Base-by-base conservation (phyloP, 768 basidiomycete species). In the Cystobasidium onofrii region DNA sequence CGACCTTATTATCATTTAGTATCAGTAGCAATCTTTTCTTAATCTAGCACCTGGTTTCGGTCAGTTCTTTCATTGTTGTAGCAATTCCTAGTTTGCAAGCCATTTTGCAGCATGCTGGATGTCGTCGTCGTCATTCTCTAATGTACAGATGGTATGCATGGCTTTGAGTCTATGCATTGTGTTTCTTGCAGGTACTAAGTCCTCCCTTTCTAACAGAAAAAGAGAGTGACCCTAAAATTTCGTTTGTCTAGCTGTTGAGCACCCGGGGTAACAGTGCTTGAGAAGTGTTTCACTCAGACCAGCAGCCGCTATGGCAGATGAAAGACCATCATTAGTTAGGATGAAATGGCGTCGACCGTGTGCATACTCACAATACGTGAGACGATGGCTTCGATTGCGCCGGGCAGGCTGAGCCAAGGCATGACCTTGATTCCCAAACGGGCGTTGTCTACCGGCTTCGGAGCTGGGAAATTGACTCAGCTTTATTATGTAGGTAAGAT, bases 1-100 rank as follows among this genome's bases (percentile, higher is more conserved):
- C 10, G 66, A 69, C 41, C 66, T 69, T 27, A 69, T 69, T 27
- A 69, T 69, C 23, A 69, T 69, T 54, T 69, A 69, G 31, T 34
- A 39, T 29, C 20, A 29, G 57, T 23, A 60, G 33, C 15, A 60
- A 29, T 60, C 46, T 3, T 50, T 50, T n/a, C n/a, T n/a, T n/a
- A n/a, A n/a, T n/a, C n/a, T n/a, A n/a, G n/a, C n/a, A n/a, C n/a
- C n/a, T n/a, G n/a, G n/a, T n/a, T n/a, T n/a, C n/a, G n/a, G n/a
- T n/a, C n/a, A 7, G 7, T 43, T 43, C 18, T 50, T 9, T 50
- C 46, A 15, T 60, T 60, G 57, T 60, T 34, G 29, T 60, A 60
- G 25, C 57, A 60, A 15, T 60, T 60, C 27, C 23, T 29, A 60
- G 27, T 60, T 54, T 20, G 9, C 20, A 13, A 60, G 20, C 57